These are phyloP conservation scores for Phytophthora vignae DNA, from an alignment of 352 stramenopile species.

Conservation along the genomic window DNA sequence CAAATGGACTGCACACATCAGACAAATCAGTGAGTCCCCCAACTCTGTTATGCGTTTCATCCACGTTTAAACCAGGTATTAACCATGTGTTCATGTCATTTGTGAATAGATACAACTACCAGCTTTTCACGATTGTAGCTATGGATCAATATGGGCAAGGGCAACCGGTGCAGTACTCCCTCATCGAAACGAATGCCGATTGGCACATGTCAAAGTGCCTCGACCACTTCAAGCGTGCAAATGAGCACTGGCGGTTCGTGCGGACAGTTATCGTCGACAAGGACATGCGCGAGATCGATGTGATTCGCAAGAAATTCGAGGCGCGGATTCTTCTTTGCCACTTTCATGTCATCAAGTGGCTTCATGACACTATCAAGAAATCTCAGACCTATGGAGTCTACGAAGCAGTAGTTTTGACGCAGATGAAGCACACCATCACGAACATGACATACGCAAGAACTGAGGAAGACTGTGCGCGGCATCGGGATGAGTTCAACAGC, in stretches of 20 bases:
- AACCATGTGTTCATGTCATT: background rate
- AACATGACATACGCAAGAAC: too few species aligned
- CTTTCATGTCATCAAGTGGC: background rate
- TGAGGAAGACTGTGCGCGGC: too few species aligned
- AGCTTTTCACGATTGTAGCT: constrained; percentile 8
- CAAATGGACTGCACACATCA: background rate
- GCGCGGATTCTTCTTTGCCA: background rate
- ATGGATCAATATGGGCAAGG: constrained; percentile 14
- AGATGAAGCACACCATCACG: too few species aligned
- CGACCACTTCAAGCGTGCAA: constrained; percentile 16
- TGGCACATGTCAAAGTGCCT: constrained; percentile 17
- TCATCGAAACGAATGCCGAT: constrained; percentile 8
- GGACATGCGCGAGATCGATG: background rate
- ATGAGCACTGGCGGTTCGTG: constrained; percentile 20
- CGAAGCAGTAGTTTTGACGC: too few species aligned
- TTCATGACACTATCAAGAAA: background rate
- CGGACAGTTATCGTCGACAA: background rate
- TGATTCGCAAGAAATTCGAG: background rate
- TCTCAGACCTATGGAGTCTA: too few species aligned
- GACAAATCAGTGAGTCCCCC: constrained; percentile 15
- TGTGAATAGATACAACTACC: constrained; percentile 20
- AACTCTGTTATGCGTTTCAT: background rate
- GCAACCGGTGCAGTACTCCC: constrained; percentile 16
- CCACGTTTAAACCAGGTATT: background rate
- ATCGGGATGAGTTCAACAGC: too few species aligned